phyloP scores from a whole-genome alignment of 2,329 filamentous ascomycete species.

The Pseudohalonectria lignicola region DNA sequence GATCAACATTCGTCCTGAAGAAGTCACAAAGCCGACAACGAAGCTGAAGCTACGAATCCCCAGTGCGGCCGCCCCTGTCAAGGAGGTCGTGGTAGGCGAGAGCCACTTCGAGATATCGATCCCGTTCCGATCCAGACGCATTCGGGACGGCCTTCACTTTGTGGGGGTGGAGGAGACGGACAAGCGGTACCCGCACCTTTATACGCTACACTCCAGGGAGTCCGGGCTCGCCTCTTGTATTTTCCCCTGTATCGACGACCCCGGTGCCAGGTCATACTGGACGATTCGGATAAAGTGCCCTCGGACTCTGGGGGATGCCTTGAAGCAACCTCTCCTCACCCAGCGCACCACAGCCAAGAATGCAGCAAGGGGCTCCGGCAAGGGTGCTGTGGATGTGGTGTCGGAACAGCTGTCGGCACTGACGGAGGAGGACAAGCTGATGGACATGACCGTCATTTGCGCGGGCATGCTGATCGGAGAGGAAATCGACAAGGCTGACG shows the following conservation, averaged over 20 bases:
- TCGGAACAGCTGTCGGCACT: no score
- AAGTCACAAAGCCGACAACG: slow-evolving; percentile 15
- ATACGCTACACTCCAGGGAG: slow-evolving; percentile 71
- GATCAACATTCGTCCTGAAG: slow-evolving; percentile 24
- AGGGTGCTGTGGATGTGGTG: no score
- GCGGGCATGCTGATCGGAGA: slow-evolving; percentile 86
- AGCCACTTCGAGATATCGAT: slow-evolving; percentile 39
- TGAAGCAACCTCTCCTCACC: slow-evolving; percentile 35
- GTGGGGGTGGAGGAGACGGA: slow-evolving; percentile 75
- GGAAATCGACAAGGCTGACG: slow-evolving; percentile 61
- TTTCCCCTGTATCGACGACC: slow-evolving; percentile 89
- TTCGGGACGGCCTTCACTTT: slow-evolving; percentile 84
- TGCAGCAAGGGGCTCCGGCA: slow-evolving; percentile 21
- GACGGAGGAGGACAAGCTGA: slow-evolving; percentile 68
- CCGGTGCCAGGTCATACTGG: slow-evolving; percentile 50
- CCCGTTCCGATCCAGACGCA: slow-evolving; percentile 64
- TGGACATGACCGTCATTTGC: slow-evolving; percentile 85
- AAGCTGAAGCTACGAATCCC: slow-evolving; percentile 28
- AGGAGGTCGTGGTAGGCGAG: slow-evolving; percentile 2
- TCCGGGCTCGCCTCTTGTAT: slow-evolving; percentile 74
- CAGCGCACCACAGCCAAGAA: slow-evolving; percentile 27
- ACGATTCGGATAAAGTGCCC: slow-evolving; percentile 54
- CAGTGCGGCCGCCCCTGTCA: slow-evolving; percentile 6
- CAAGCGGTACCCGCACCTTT: slow-evolving; percentile 78
- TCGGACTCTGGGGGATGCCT: slow-evolving; percentile 71